Percentiles rank a stretch among this genome's conserved stretches.
These are phyloP conservation scores for Nitzschia palea DNA, from an alignment of 108 stramenopile genomes.

Conservation along the genomic window DNA sequence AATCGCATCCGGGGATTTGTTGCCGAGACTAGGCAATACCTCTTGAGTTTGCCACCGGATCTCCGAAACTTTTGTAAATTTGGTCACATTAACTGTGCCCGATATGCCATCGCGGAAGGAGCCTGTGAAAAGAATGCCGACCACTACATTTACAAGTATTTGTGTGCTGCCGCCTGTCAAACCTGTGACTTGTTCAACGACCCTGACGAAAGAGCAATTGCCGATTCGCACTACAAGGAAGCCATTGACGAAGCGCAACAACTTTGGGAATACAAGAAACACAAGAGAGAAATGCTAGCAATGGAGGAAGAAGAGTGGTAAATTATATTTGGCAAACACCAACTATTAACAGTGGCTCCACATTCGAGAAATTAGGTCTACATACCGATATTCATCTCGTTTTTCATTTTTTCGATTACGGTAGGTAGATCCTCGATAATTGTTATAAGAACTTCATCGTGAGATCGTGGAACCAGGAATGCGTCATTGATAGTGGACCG, in stretches of 20 bases:
- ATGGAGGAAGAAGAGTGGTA: too few species aligned
- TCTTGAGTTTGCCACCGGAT: conserved; percentile 11
- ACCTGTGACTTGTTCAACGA: conserved; percentile 15
- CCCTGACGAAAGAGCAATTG: neutral
- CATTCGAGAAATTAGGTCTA: too few species aligned
- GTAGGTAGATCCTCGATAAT: too few species aligned
- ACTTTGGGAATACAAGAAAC: neutral
- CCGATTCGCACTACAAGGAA: neutral
- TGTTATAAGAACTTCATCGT: too few species aligned
- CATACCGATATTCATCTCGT: too few species aligned
- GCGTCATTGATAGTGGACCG: too few species aligned
- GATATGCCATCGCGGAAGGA: conserved; percentile 11
- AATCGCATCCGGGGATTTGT: conserved; percentile 14
- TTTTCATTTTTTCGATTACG: too few species aligned
- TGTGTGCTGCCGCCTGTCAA: conserved; percentile 27
- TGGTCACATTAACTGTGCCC: conserved; percentile 21
- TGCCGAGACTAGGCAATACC: conserved; percentile 5
- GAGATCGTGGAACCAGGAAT: too few species aligned
- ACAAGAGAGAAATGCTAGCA: neutral
- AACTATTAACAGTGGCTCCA: too few species aligned
- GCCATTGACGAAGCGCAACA: neutral
- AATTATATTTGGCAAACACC: too few species aligned
- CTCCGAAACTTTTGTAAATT: conserved; percentile 15
- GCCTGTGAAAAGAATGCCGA: conserved; percentile 2
- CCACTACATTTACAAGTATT: conserved; percentile 22